Conservation (phyloP, 2,329 filamentous ascomycete genomes). For the Pezicula radicicola region DNA sequence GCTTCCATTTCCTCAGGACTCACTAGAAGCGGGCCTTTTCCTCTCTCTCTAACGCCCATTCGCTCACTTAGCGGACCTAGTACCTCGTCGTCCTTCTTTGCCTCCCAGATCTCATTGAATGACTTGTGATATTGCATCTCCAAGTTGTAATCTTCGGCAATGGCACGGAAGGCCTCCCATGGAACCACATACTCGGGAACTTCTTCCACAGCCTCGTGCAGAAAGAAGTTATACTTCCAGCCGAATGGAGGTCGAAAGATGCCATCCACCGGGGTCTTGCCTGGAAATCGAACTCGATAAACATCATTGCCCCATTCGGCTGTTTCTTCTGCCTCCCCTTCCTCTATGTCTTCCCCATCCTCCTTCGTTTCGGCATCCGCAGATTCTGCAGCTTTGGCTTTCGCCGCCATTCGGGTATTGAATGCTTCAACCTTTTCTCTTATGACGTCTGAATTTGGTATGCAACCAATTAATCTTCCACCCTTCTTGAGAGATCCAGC, state of each 20-base stretch:
- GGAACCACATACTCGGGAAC: conserved; percentile 97
- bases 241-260: conserved; percentile 92
- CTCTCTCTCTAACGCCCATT: conserved; percentile 85
- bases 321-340: conserved; percentile 59
- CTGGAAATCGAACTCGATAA: conserved; percentile 86
- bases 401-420: conserved; percentile 54
- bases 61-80: conserved; percentile 84
- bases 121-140: conserved; percentile 92
- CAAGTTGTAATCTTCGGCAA: conserved; percentile 95
- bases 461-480: conserved; percentile 89
- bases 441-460: conserved; percentile 94
- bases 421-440: conserved; percentile 74
- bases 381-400: conserved; percentile 31
- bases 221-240: conserved; percentile 97
- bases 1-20: conserved; percentile 90
- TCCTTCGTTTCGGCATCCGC: conserved; percentile 27
- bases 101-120: conserved; percentile 87
- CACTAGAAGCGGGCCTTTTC: conserved; percentile 63
- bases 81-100: conserved; percentile 81
- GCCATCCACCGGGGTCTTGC: conserved; percentile 78
- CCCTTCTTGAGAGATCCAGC: conserved; percentile 89
- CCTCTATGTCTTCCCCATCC: conserved; percentile 46
- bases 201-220: conserved; percentile 93
- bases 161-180: conserved; percentile 93
- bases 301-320: conserved; percentile 92